Percentiles rank a stretch among this genome's conserved stretches.
These are phyloP conservation scores for Talaromyces sp. DNA, from an alignment of 2,329 filamentous ascomycete species.

Conservation along the genomic window DNA sequence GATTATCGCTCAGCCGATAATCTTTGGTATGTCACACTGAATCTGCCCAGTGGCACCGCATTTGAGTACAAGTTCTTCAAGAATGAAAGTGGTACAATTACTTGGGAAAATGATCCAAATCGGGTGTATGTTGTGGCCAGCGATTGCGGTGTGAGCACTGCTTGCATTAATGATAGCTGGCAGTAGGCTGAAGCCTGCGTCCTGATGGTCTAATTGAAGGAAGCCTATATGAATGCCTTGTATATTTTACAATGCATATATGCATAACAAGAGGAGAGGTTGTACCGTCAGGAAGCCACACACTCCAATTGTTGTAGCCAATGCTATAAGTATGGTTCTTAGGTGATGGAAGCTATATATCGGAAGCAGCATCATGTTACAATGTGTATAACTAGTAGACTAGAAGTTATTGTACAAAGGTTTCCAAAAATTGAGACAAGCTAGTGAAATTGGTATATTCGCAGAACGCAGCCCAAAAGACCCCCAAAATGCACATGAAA, in stretches of 20 bases:
- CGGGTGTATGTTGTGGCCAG: conserved; percentile 40
- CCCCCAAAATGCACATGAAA: neutral
- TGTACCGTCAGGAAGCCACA: too few relatives aligned
- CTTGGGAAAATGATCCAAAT: conserved; percentile 62
- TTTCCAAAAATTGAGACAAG: neutral
- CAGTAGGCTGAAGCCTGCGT: conserved; percentile 23
- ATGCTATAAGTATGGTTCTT: too few relatives aligned
- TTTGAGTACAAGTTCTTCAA: conserved; percentile 69
- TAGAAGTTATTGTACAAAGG: neutral
- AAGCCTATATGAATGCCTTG: neutral
- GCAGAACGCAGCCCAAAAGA: neutral
- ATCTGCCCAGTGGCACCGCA: conserved; percentile 52
- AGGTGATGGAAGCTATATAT: too few relatives aligned
- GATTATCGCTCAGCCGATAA: conserved; percentile 59
- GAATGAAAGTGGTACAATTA: conserved; percentile 53
- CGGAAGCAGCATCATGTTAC: neutral
- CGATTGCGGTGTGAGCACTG: conserved; percentile 32
- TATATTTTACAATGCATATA: neutral
- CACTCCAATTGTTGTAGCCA: too few relatives aligned
- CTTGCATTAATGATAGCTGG: conserved; percentile 40
- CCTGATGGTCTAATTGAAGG: neutral
- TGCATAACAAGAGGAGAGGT: too few relatives aligned
- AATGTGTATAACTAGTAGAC: neutral
- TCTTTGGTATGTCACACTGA: conserved; percentile 59
- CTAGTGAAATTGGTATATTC: neutral